Evolutionary conservation across 345 rosid species (phyloP), one percentile per base, ranked within the genome.

Genomic region (Citrus hindsii): DNA sequence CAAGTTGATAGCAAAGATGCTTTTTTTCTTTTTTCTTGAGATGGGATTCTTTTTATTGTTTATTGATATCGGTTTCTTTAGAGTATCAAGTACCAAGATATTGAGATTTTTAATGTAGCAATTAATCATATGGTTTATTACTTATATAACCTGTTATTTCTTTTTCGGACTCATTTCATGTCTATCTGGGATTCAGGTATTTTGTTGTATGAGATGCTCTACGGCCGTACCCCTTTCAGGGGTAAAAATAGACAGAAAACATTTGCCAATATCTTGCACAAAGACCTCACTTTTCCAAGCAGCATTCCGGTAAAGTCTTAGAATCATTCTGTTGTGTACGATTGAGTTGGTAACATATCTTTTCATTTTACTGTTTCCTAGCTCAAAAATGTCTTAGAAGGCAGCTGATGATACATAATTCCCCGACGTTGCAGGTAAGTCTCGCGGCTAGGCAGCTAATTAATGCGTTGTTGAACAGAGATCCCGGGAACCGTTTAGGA

Each of bases 171-270:
- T 63, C 63, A 42, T 22, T 81, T 71, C 77, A 30, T 77, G 14
- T 58, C 7, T 79, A 16, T 51, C 9, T 74, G 82, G 77, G 58
- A 69, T 61, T 74, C 84, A 96, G 99, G 99, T 73, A 89, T 94
- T 73, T 83, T 96, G 82, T 78, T 96, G 88, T 94, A 96, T 72
- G 99, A 96, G 90, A 96, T 96, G 97, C 87, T 96, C 58, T 96
- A 93, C n/a, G 99, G 98, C 9, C 97, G 98, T 8, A 96, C 98
- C 28, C 97, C 99, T 75, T 96, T 94, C 84, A 87, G 98, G 79
- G 98, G 99, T 38, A 96, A 96, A 87, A 96, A 96, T 74, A 89
- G 99, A 86, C 98, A 92, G 76, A 96, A 87, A 93, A 94, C 98
- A 67, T 96, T 94, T 87, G 86, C 91, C 82, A 96, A 96, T 88